Evolutionary conservation across 2,329 filamentous ascomycete genomes (phyloP).

Genomic region (Amesomyces nigricolor): DNA sequence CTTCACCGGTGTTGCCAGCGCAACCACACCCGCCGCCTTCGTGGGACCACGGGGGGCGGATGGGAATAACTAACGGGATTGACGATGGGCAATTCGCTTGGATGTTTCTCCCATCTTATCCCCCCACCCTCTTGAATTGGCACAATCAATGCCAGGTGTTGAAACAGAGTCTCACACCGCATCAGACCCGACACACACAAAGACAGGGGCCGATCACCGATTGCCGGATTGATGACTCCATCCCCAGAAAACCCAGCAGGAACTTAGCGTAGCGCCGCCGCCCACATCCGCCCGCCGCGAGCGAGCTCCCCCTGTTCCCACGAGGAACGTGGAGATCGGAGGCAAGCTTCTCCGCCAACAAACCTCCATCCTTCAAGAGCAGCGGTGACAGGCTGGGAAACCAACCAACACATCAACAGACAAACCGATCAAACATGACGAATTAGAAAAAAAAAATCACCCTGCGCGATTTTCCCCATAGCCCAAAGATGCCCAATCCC

Average conservation of each 20-base stretch:
- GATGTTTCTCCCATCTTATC: neutral
- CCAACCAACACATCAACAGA: neutral
- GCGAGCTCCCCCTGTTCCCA: conserved; percentile 9
- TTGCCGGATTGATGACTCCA: neutral
- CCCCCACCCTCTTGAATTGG: neutral
- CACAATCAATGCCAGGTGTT: neutral
- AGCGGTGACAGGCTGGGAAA: neutral
- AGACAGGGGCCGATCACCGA: conserved; percentile 6
- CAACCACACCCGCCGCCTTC: conserved; percentile 8
- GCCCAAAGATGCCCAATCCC: neutral
- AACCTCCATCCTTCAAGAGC: neutral
- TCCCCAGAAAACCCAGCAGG: too few relatives aligned
- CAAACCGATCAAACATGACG: neutral
- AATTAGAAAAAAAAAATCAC: neutral
- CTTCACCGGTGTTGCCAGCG: conserved; percentile 16
- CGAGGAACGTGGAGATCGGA: conserved; percentile 8
- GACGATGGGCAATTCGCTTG: neutral
- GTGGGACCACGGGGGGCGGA: conserved; percentile 5
- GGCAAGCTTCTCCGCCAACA: neutral
- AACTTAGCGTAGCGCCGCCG: neutral
- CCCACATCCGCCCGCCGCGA: neutral
- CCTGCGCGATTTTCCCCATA: conserved; percentile 5
- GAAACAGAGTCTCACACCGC: neutral
- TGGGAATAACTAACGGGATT: neutral
- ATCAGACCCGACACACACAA: neutral